Percentiles rank a stretch among this genome's conserved stretches.
These are phyloP conservation scores for Globisporangium splendens DNA, from an alignment of 352 stramenopile genomes.

Conservation along the genomic window DNA sequence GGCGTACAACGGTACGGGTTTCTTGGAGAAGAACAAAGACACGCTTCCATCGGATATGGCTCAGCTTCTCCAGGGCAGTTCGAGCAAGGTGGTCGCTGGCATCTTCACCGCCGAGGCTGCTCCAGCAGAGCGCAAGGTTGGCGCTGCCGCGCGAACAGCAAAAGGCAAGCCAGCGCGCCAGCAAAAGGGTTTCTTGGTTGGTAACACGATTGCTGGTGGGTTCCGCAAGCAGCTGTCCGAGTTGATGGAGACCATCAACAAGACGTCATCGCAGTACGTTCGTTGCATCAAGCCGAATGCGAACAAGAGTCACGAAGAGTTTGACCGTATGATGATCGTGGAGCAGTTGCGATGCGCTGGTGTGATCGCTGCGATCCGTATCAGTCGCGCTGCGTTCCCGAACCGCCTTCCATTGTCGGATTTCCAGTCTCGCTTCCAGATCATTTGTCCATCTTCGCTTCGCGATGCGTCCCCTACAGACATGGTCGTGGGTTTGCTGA, in stretches of 20 bases:
- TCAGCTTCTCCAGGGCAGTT: constrained; percentile 59
- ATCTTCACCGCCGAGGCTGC: constrained; percentile 53
- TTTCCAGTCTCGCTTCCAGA: constrained; percentile 67
- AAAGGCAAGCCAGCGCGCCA: constrained; percentile 8
- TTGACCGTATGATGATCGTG: constrained; percentile 73
- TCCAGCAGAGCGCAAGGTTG: no score
- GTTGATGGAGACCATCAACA: constrained; percentile 70
- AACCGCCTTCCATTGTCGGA: no score
- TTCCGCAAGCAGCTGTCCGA: constrained; percentile 73
- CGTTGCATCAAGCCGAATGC: constrained; percentile 86
- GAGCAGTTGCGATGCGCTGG: constrained; percentile 79
- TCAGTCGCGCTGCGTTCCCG: constrained; percentile 68
- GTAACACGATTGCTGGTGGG: constrained; percentile 60
- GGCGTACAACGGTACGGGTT: constrained; percentile 88
- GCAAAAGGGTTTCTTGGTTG: constrained; percentile 21
- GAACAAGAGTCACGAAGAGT: constrained; percentile 50
- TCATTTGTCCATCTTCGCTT: constrained; percentile 75
- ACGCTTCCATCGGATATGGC: constrained; percentile 90
- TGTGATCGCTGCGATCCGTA: constrained; percentile 77
- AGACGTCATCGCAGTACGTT: constrained; percentile 77
- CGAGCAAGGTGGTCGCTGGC: constrained; percentile 45
- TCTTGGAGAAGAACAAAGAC: constrained; percentile 95
- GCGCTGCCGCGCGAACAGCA: constrained; percentile 12
- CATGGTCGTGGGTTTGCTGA: no score
- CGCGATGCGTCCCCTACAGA: no score